Evolutionary conservation across 768 basidiomycete genomes (phyloP).

Genomic region (Podaxis sp.): DNA sequence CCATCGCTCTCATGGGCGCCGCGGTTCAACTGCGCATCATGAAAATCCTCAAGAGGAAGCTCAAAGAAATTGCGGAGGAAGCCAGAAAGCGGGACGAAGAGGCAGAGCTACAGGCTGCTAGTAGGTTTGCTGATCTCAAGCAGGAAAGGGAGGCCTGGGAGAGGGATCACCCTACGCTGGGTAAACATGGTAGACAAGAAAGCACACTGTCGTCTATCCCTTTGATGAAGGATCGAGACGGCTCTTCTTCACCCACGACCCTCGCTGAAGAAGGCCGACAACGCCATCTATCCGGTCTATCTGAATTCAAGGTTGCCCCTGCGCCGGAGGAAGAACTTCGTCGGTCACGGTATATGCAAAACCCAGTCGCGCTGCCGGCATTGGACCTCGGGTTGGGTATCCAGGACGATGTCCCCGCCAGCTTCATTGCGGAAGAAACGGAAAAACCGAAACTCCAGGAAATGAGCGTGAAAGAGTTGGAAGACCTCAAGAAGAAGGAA

Average conservation of each 20-base stretch:
- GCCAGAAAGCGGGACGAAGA: constrained; percentile 71
- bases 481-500: constrained; percentile 67
- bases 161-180: constrained; percentile 69
- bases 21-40: constrained; percentile 90
- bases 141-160: constrained; percentile 87
- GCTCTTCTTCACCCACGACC: constrained; percentile 42
- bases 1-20: constrained; percentile 80
- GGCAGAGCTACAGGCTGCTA: constrained; percentile 73
- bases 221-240: constrained; percentile 65
- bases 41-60: constrained; percentile 73
- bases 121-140: constrained; percentile 60
- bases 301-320: constrained; percentile 69
- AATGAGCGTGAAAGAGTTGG: constrained; percentile 37
- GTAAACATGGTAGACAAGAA: constrained; percentile 59
- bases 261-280: constrained; percentile 43
- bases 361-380: constrained; percentile 59
- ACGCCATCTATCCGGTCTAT: constrained; percentile 65
- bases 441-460: constrained; percentile 28
- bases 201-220: constrained; percentile 65
- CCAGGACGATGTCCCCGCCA: constrained; percentile 70
- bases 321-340: constrained; percentile 62
- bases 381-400: constrained; percentile 77
- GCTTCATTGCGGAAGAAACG: constrained; percentile 53
- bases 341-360: constrained; percentile 48
- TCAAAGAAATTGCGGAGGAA: constrained; percentile 78